phyloP scores from a whole-genome alignment of 2,329 filamentous ascomycete genomes.

The Colletotrichum lupini region DNA sequence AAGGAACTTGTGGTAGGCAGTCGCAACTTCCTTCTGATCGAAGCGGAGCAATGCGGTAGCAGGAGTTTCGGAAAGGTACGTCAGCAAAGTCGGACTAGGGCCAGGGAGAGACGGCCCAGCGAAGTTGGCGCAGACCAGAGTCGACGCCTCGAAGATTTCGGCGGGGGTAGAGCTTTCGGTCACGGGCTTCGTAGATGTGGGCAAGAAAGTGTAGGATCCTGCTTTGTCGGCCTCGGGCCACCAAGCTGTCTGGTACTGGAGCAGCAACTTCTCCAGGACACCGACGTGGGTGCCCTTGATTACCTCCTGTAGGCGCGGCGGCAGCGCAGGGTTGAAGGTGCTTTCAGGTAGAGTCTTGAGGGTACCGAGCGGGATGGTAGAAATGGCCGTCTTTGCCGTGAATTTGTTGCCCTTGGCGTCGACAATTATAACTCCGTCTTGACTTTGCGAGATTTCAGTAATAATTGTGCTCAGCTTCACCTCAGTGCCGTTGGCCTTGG shows the following conservation, averaged over 20 bases:
- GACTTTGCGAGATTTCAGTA: slow-evolving; percentile 1
- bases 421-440: slow-evolving; percentile 10
- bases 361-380: slow-evolving; percentile 29
- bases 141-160: slow-evolving; percentile 30
- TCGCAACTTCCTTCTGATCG: slow-evolving; percentile 25
- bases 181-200: slow-evolving; percentile 28
- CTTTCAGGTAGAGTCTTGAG: slow-evolving; percentile 30
- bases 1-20: slow-evolving; percentile 30
- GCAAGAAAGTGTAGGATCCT: slow-evolving; percentile 31
- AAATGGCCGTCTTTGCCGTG: slow-evolving; percentile 29
- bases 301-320: slow-evolving; percentile 18
- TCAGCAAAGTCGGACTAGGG: slow-evolving; percentile 29
- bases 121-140: slow-evolving; percentile 30
- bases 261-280: slow-evolving; percentile 31
- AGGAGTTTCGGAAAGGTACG: slow-evolving; percentile 30
- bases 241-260: slow-evolving; percentile 30
- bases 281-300: slow-evolving; percentile 32
- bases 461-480: slow-evolving; percentile 30
- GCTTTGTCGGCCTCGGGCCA: slow-evolving; percentile 32
- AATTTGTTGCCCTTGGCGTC: slow-evolving; percentile 31
- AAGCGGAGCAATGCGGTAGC: slow-evolving; percentile 24
- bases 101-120: slow-evolving; percentile 25
- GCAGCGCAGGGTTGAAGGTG: slow-evolving; percentile 27
- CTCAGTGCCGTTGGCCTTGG: slow-evolving; percentile 21
- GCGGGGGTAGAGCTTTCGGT: slow-evolving; percentile 18